Evolutionary conservation across 306 rosid genomes (phyloP), one percentile per base, ranked within the genome.

Genomic region (Luffa acutangula): DNA sequence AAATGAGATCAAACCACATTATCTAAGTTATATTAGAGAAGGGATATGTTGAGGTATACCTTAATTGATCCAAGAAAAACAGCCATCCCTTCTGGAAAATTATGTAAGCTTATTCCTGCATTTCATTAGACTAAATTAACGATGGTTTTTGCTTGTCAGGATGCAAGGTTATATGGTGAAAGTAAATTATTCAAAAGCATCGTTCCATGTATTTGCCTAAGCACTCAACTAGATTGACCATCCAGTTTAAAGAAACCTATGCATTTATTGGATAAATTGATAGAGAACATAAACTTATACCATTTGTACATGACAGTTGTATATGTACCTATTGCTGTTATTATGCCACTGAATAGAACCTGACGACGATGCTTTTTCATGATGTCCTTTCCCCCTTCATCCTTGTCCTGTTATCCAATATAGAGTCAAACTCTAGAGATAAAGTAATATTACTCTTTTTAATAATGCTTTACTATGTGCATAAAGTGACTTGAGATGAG

Each of bases 71-170:
- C 99, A 76, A 96, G 98, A 71, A 96, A 96, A 63, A 96, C 99
- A 1, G 99, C 99, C 99, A 96, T 96, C 78, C 99, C 99, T 90
- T 96, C 99, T 4, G 99, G 99, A 84, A 96, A 93, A 78, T 93
- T 96, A 85, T 96, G 99, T 82, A 96, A 90, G 85, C 99, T 96
- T 90, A 96, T 93, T 83, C 99, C 99, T 96, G 82, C 84, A 86
- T 46, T 66, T 77, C 80, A 48, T 31, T 79, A 51, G 67, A 71
- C 46, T 64, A 71, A 43, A 52, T 69, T 54, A 11, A 37, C 17
- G 13, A 18, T 49, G 15, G 15, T 75, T 34, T 11, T 53, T 34
- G 8, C 48, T 75, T 75, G 17, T 51, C 39, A 46, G 77, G 77
- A 46, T 18, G 14, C 18, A 33, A 7, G 73, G 49, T 66, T 66